Conservation (phyloP, 768 basidiomycete species). For the Grammothele lineata region DNA sequence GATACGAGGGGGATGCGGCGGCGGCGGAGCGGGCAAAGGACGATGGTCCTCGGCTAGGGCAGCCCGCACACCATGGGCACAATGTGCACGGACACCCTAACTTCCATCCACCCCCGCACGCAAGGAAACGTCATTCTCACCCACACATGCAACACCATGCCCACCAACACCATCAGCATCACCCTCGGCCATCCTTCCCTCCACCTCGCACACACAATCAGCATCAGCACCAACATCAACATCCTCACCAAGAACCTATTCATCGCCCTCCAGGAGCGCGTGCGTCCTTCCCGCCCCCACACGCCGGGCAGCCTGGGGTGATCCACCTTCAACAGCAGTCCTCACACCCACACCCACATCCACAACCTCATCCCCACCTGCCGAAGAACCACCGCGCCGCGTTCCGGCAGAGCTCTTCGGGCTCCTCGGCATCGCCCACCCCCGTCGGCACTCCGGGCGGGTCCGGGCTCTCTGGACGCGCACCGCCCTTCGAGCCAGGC, state of each 20-base stretch:
- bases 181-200: conserved; percentile 5
- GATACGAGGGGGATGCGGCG: conserved; percentile 19
- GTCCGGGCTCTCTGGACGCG: conserved; percentile 49
- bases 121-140: conserved; percentile 22
- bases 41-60: not conserved
- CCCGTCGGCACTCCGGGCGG: conserved; percentile 12
- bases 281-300: conserved; percentile 2
- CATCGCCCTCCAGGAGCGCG: not conserved
- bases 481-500: conserved; percentile 50
- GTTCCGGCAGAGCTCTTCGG: conserved; percentile 10
- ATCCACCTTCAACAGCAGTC: conserved; percentile 22
- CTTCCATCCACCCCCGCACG: conserved; percentile 14
- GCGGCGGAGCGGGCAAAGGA: conserved; percentile 5
- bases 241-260: not conserved
- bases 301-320: conserved; percentile 20
- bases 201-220: not conserved
- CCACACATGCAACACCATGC: conserved; percentile 13
- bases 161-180: conserved; percentile 11
- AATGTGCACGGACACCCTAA: conserved; percentile 4
- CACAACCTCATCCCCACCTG: conserved; percentile 2
- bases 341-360: conserved; percentile 5
- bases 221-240: not conserved
- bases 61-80: no score
- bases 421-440: conserved; percentile 15
- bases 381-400: conserved; percentile 11